phyloP scores from a whole-genome alignment of 768 basidiomycete genomes.

The Cubamyces sp. region DNA sequence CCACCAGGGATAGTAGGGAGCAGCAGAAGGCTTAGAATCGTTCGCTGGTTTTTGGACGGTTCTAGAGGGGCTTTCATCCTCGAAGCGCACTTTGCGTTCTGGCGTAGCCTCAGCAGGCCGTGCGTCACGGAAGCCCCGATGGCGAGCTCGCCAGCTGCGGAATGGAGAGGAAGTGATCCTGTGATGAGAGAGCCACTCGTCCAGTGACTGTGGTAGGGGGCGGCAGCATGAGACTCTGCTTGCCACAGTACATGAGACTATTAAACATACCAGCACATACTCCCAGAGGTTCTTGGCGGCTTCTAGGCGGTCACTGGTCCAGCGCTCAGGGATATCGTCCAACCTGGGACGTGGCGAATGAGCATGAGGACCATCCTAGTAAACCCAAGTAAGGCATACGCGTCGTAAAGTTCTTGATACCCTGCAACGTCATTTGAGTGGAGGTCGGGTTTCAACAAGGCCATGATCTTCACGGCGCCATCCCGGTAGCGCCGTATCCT shows the following conservation, averaged over 20 bases:
- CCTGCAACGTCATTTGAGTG: neutral
- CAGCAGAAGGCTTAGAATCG: no score
- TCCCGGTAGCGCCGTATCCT: slow-evolving; percentile 6
- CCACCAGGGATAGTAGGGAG: no score
- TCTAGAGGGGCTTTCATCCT: no score
- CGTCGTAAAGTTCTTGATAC: slow-evolving; percentile 7
- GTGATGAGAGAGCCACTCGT: slow-evolving; percentile 2
- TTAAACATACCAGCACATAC: neutral
- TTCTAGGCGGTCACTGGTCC: neutral
- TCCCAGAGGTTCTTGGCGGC: slow-evolving; percentile 9
- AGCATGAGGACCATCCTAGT: neutral
- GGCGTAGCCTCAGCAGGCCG: no score
- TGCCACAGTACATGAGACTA: no score
- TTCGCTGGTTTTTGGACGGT: no score
- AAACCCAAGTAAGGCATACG: neutral
- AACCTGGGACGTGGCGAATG: neutral
- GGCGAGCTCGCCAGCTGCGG: neutral
- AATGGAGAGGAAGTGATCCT: neutral
- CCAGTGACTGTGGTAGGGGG: neutral
- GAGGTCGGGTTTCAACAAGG: slow-evolving; percentile 3
- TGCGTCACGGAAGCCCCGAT: no score
- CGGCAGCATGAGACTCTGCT: neutral
- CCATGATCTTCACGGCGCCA: slow-evolving; percentile 16
- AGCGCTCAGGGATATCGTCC: neutral
- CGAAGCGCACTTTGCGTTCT: no score